Evolutionary conservation across 164 flowering plant species (phyloP).

Genomic region (Cinnamomum chago): DNA sequence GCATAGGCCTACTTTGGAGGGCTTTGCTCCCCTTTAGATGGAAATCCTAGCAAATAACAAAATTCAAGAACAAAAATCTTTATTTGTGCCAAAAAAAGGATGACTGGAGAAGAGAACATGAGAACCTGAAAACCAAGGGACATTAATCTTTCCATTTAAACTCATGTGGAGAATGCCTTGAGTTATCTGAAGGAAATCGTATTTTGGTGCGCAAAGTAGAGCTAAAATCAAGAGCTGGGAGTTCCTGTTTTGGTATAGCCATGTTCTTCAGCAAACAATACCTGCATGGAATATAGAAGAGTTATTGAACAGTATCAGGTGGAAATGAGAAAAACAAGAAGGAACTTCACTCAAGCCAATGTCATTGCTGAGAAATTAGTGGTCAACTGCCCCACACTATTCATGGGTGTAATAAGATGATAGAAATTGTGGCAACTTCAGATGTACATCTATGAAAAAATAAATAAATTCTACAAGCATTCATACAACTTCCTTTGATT

Average conservation of each 20-base stretch:
- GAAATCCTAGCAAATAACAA: too few species aligned
- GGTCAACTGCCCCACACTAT: too few species aligned
- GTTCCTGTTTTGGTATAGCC: conserved; percentile 22
- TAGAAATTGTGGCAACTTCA: too few species aligned
- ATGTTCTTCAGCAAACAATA: conserved; percentile 18
- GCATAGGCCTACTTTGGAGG: too few species aligned
- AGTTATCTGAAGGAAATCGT: conserved; percentile 21
- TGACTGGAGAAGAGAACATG: not conserved
- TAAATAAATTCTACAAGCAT: too few species aligned
- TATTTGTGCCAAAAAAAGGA: not conserved
- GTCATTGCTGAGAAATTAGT: too few species aligned
- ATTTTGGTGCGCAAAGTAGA: conserved; percentile 16
- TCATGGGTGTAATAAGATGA: too few species aligned
- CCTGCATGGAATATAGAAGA: conserved; percentile 5
- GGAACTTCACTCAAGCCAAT: not conserved
- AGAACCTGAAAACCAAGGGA: conserved; percentile 41
- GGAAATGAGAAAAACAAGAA: not conserved
- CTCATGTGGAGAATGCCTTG: conserved; percentile 15
- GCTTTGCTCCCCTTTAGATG: too few species aligned
- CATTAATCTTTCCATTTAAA: conserved; percentile 46
- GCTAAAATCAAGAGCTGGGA: conserved; percentile 23
- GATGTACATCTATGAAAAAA: too few species aligned
- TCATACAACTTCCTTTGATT: too few species aligned
- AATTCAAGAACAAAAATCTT: too few species aligned
- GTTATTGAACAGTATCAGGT: not conserved